Conservation (phyloP, 495 filamentous ascomycete species). For the Oidiodendron maius region DNA sequence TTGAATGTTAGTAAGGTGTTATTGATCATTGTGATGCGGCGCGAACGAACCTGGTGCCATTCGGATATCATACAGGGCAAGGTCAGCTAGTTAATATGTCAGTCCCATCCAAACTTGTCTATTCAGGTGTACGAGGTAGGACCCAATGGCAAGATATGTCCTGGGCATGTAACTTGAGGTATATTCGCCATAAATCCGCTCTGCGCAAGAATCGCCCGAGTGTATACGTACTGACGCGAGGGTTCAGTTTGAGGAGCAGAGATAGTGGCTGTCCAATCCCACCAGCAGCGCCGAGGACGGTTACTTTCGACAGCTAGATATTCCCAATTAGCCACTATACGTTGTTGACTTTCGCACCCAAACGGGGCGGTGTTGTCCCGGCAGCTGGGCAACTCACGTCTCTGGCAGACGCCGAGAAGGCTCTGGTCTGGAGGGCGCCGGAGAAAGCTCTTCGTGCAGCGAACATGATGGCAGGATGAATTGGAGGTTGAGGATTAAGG, state of each 20-base stretch:
- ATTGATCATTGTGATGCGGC: too few species aligned
- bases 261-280: conserved; percentile 98
- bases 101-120: background rate
- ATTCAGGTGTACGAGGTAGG: too few species aligned
- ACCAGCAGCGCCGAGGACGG: conserved; percentile 91
- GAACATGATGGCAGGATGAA: conserved; percentile 58
- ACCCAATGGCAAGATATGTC: too few species aligned
- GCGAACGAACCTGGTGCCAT: conserved; percentile 81
- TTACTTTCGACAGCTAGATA: conserved; percentile 85
- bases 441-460: conserved; percentile 64
- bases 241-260: conserved; percentile 97
- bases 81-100: conserved; percentile 57
- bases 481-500: conserved; percentile 1
- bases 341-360: background rate
- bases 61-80: conserved; percentile 96
- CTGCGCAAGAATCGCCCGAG: background rate
- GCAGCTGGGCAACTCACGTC: conserved; percentile 53
- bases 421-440: conserved; percentile 66
- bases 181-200: background rate
- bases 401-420: conserved; percentile 88
- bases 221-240: conserved; percentile 36
- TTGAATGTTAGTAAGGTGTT: too few species aligned
- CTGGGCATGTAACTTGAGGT: too few species aligned
- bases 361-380: too few species aligned
- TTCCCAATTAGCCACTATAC: conserved; percentile 28